A percentile compares a stretch with the other conserved stretches of the same genome.
These are phyloP conservation scores for Acorus gramineus DNA, from an alignment of 106 monocot species.

Conservation along the genomic window DNA sequence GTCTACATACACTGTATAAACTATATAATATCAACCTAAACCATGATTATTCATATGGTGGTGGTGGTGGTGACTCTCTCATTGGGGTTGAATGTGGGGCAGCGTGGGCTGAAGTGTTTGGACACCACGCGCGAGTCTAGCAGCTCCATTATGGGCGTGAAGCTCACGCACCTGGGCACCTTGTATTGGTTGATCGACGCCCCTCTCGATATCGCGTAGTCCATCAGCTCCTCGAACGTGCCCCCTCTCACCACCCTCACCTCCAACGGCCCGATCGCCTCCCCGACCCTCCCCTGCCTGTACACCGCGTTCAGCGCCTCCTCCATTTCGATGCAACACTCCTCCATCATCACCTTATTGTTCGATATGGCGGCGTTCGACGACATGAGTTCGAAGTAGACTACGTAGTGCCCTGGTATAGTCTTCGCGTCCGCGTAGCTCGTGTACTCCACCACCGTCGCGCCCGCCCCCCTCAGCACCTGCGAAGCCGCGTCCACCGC, in stretches of 20 bases:
- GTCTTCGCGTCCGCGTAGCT: constrained; percentile 44
- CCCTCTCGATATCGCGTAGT: constrained; percentile 67
- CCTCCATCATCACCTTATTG: constrained; percentile 23
- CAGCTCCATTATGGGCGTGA: constrained; percentile 62
- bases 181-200: constrained; percentile 97
- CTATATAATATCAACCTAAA: no score
- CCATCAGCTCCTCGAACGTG: constrained; percentile 89
- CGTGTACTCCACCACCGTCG: constrained; percentile 59
- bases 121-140: constrained; percentile 55
- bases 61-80: no score
- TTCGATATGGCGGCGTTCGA: neutral
- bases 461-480: constrained; percentile 18
- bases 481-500: constrained; percentile 48
- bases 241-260: constrained; percentile 66
- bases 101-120: constrained; percentile 39
- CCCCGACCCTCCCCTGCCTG: constrained; percentile 70
- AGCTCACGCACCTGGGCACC: constrained; percentile 67
- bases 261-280: constrained; percentile 78
- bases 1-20: no score
- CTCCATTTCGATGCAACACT: constrained; percentile 71
- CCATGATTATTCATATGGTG: no score
- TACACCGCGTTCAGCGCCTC: constrained; percentile 70
- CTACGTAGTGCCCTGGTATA: constrained; percentile 67
- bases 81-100: constrained; percentile 8
- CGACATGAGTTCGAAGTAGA: constrained; percentile 63